Percentiles rank a stretch among this genome's conserved stretches.
Conservation (phyloP, 2,329 filamentous ascomycete genomes). For the Myriosclerotinia curreyana region DNA sequence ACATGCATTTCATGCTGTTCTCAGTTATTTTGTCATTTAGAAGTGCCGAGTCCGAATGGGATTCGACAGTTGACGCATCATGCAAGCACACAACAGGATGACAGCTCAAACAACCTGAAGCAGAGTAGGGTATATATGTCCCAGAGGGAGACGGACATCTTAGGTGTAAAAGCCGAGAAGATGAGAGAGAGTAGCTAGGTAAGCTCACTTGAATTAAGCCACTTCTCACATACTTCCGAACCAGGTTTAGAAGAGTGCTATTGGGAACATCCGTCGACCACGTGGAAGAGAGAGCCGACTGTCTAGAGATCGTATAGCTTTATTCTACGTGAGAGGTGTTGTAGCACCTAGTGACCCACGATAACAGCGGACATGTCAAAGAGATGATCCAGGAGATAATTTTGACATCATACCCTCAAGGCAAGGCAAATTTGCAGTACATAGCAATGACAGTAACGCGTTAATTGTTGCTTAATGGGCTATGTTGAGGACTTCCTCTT, state of each 20-base stretch:
- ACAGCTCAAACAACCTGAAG: conserved; percentile 2
- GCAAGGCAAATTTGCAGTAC: neutral
- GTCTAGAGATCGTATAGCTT: neutral
- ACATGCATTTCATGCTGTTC: neutral
- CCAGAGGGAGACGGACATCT: neutral
- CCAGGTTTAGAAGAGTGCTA: neutral
- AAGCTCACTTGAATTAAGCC: conserved; percentile 1
- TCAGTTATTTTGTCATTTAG: neutral
- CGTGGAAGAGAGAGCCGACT: neutral
- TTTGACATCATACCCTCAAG: neutral
- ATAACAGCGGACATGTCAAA: neutral
- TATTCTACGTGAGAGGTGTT: neutral
- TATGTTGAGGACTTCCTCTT: neutral
- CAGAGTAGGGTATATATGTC: neutral
- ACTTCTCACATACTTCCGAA: neutral
- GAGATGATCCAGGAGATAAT: neutral
- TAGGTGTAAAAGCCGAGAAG: neutral
- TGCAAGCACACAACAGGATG: neutral
- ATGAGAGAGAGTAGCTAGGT: neutral
- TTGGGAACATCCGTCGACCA: neutral
- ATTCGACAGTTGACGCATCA: neutral
- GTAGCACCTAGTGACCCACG: neutral
- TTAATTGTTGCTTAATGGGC: neutral
- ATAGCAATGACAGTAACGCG: neutral
- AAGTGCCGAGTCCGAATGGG: neutral